phyloP scores from a whole-genome alignment of 2,329 filamentous ascomycete species.

The Phoma sp. region DNA sequence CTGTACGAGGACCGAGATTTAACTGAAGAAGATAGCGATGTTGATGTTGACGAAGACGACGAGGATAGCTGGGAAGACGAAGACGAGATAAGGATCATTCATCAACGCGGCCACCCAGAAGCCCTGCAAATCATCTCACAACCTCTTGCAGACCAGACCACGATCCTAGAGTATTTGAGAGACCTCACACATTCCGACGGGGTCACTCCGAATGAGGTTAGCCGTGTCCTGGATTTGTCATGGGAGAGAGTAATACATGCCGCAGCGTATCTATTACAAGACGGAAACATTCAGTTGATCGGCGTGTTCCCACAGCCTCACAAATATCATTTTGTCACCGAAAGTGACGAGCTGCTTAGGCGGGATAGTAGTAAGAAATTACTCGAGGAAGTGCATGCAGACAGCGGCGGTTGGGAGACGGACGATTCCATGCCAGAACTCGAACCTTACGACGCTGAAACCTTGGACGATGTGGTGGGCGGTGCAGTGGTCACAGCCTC shows the following conservation, averaged over 20 bases:
- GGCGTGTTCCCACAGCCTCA: too few species aligned
- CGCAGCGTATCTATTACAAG: too few species aligned
- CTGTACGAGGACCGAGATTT: slow-evolving; percentile 8
- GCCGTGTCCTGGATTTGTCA: background rate
- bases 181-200: background rate
- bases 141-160: background rate
- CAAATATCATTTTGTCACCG: background rate
- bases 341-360: background rate
- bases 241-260: too few species aligned
- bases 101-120: background rate
- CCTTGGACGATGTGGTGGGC: too few species aligned
- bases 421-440: slow-evolving; percentile 15
- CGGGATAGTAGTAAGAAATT: background rate
- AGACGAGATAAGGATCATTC: background rate
- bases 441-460: slow-evolving; percentile 2
- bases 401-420: background rate
- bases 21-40: background rate
- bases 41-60: background rate
- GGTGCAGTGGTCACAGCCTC: too few species aligned
- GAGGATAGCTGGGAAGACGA: background rate
- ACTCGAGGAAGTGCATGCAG: too few species aligned
- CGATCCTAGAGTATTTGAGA: background rate
- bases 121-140: background rate
- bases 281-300: too few species aligned
- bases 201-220: background rate